A percentile compares a stretch with the other conserved stretches of the same genome.
These are phyloP conservation scores for Coemansia sp. DNA, from an alignment of 192 early-diverging fungal species.

Conservation along the genomic window DNA sequence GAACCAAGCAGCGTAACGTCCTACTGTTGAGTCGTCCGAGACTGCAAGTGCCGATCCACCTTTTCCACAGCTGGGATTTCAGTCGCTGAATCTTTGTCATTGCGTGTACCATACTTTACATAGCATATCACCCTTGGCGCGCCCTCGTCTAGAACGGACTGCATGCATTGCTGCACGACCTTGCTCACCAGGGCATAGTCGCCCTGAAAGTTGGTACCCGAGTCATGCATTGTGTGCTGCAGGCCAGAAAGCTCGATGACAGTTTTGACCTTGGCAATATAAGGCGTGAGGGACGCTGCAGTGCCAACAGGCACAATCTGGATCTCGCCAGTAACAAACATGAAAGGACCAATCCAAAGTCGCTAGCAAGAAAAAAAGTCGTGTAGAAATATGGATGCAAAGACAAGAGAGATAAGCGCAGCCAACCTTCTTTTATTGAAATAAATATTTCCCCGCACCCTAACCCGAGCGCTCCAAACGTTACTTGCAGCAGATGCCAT, in stretches of 20 bases:
- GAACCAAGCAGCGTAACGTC: too few relatives aligned
- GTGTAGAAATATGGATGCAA: too few relatives aligned
- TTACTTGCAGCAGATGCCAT: slow-evolving; percentile 37
- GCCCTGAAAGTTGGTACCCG: slow-evolving; percentile 46
- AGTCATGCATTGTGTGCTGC: slow-evolving; percentile 49
- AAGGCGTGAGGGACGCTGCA: slow-evolving; percentile 34
- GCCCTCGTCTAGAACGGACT: slow-evolving; percentile 39
- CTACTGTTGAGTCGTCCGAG: too few relatives aligned
- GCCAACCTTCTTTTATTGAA: too few relatives aligned
- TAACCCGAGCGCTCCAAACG: too few relatives aligned
- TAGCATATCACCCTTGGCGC: slow-evolving; percentile 45
- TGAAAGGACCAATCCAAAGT: too few relatives aligned
- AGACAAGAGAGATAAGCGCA: background rate
- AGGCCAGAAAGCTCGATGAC: slow-evolving; percentile 40
- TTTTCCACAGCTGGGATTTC: slow-evolving; percentile 34
- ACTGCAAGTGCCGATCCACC: slow-evolving; percentile 16
- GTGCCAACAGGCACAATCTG: slow-evolving; percentile 41
- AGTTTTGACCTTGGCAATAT: slow-evolving; percentile 36
- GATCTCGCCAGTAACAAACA: slow-evolving; percentile 48
- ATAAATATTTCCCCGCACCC: background rate
- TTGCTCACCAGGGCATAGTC: slow-evolving; percentile 32
- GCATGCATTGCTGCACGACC: slow-evolving; percentile 41
- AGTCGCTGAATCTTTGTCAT: slow-evolving; percentile 32
- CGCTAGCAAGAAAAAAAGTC: too few relatives aligned
- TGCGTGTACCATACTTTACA: slow-evolving; percentile 42